Conservation (phyloP, 2,329 filamentous ascomycete species). For the Kalmusia sp. region DNA sequence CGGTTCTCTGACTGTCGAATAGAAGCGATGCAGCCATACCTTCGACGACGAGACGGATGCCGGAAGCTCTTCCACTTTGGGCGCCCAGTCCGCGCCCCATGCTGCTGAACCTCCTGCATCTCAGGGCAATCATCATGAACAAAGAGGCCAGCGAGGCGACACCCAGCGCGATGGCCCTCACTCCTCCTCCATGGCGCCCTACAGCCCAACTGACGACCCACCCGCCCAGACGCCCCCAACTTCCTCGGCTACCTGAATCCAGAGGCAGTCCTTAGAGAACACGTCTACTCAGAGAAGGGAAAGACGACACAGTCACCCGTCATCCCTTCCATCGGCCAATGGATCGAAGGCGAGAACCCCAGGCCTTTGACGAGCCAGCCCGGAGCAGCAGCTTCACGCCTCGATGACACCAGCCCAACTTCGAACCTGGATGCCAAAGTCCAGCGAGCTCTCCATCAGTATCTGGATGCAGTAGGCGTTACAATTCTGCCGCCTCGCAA, state of each 20-base stretch:
- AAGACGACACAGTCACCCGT: slow-evolving; percentile 37
- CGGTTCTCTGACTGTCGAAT: slow-evolving; percentile 26
- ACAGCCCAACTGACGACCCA: slow-evolving; percentile 39
- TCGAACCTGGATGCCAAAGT: slow-evolving; percentile 40
- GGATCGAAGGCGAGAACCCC: slow-evolving; percentile 41
- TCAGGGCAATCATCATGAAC: slow-evolving; percentile 29
- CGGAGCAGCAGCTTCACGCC: slow-evolving; percentile 29
- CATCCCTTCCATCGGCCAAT: slow-evolving; percentile 42
- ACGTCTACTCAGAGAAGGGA: slow-evolving; percentile 45
- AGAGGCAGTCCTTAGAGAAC: slow-evolving; percentile 54
- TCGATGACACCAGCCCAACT: slow-evolving; percentile 39
- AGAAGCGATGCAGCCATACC: slow-evolving; percentile 53
- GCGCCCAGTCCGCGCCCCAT: slow-evolving; percentile 38
- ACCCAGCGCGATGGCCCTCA: slow-evolving; percentile 27
- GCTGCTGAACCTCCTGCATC: slow-evolving; percentile 38
- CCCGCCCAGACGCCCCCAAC: slow-evolving; percentile 45
- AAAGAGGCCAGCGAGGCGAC: slow-evolving; percentile 32
- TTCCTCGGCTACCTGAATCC: slow-evolving; percentile 57
- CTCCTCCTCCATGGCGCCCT: slow-evolving; percentile 39
- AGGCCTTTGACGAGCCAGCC: slow-evolving; percentile 29
- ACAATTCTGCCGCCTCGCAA: slow-evolving; percentile 42
- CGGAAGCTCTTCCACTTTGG: slow-evolving; percentile 49
- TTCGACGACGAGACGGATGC: slow-evolving; percentile 45
- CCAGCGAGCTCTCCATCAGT: slow-evolving; percentile 43
- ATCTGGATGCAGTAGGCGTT: slow-evolving; percentile 47